Evolutionary conservation across 352 stramenopile genomes (phyloP), one percentile per base, ranked within the genome.

Genomic region (Phytophthora parvispora): DNA sequence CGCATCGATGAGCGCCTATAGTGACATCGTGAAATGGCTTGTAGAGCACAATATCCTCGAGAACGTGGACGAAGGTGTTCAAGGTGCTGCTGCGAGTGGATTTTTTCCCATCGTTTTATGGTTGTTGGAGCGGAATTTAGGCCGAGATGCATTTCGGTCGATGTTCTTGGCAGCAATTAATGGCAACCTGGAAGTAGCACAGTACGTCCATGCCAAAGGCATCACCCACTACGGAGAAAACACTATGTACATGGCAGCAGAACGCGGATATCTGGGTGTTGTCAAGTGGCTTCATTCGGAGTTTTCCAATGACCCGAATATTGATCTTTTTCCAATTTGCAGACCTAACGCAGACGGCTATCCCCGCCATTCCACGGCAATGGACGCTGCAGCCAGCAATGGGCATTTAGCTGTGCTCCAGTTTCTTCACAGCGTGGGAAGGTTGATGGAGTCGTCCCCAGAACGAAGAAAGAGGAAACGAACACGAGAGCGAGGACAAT

Each of bases 11-110:
- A 67, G 55, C 25, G 64, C 50, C 6, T 60, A 70, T 40, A 24
- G 71, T 6, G 65, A 77, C 36, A 72, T 81, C 40, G 69, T 84
- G 8, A 60, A 73, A 50, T 79, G 67, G 72, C 55, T 78, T 3
- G 60, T 75, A 48, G 29, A 65, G 24, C 59, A 72, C 12, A 16
- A 60, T 34, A 58, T 73, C 13, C 49, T 72, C 9, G 70, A 73
- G 20, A 74, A 74, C 32, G 48, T 73, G 27, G 63, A 69, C 24
- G 65, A 73, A 53, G 65, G 53, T 4, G 62, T 78, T 10, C 58
- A 63, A 57, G 59, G 64, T 24, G 55, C 66, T 15, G 45, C 55
- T 25, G 60, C 66, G 0, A 58, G 53, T 32, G 60, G 67, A 6
- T 53, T 58, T 10, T 61, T 62, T 25, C 27, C 60, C 4, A 69